Conservation (phyloP, 202 grass and related monocot genomes). For the Elaeis oleifera region DNA sequence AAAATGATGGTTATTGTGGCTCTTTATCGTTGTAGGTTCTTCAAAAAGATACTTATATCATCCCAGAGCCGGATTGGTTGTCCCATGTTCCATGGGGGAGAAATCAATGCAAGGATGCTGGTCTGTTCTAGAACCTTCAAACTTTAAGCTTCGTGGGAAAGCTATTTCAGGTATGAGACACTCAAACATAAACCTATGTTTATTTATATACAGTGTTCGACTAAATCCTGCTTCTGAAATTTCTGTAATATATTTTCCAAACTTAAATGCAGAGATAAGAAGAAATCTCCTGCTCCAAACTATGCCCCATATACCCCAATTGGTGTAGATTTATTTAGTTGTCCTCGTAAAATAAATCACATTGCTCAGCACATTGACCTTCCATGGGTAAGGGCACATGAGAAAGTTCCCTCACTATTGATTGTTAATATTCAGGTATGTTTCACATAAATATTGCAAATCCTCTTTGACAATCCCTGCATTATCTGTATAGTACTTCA, state of each 20-base stretch:
- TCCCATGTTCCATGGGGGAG: constrained; percentile 50
- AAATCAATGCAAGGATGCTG: constrained; percentile 61
- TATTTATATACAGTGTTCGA: background rate
- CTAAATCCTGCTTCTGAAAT: constrained; percentile 10
- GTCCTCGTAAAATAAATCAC: constrained; percentile 70
- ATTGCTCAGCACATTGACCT: constrained; percentile 89
- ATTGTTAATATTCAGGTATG: constrained; percentile 88
- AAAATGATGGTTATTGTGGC: constrained; percentile 4
- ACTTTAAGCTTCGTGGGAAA: constrained; percentile 79
- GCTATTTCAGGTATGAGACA: constrained; percentile 76
- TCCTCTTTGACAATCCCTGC: no score
- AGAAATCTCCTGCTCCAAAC: constrained; percentile 49
- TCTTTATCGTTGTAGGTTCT: constrained; percentile 38
- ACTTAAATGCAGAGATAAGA: constrained; percentile 64
- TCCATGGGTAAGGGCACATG: constrained; percentile 42
- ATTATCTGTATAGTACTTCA: background rate
- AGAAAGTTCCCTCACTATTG: constrained; percentile 75
- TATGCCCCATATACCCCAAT: constrained; percentile 69
- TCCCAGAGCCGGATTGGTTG: constrained; percentile 58
- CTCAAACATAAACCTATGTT: background rate
- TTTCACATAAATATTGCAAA: background rate
- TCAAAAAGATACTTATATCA: constrained; percentile 67
- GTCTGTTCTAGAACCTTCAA: constrained; percentile 74
- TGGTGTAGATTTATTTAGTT: constrained; percentile 79
- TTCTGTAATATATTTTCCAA: constrained; percentile 11